Conservation (phyloP, 495 filamentous ascomycete genomes). For the Sphaerosporella brunnea region DNA sequence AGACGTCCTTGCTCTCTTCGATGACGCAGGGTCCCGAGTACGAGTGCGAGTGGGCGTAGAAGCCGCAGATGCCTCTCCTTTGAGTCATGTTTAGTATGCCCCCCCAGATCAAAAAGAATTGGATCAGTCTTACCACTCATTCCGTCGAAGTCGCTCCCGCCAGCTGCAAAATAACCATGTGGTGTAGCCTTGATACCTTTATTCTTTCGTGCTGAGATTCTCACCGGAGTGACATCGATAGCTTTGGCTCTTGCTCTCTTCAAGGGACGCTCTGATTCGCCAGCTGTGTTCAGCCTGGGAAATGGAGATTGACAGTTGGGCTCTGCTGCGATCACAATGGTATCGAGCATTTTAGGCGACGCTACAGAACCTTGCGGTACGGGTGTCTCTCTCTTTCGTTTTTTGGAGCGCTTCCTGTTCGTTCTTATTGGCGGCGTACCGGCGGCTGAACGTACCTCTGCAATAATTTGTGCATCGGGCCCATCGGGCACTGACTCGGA, state of each 20-base stretch:
- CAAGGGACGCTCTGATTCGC: background rate
- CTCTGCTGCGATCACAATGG: background rate
- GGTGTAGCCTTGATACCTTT: background rate
- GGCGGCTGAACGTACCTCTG: background rate
- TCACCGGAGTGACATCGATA: background rate
- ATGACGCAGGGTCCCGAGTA: background rate
- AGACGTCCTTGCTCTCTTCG: background rate
- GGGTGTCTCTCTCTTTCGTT: background rate
- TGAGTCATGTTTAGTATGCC: background rate
- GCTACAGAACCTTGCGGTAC: background rate
- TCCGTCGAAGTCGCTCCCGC: background rate
- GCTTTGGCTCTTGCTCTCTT: background rate
- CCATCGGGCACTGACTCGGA: background rate
- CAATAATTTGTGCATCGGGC: no score
- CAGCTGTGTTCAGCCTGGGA: background rate
- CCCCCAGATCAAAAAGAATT: no score
- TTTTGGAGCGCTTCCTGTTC: background rate
- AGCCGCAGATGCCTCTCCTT: background rate
- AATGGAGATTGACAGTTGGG: background rate
- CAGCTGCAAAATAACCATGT: background rate
- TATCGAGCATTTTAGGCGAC: background rate
- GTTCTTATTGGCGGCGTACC: background rate
- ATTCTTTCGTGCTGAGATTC: background rate
- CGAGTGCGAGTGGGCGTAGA: background rate
- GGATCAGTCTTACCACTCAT: background rate